These are phyloP conservation scores for Dactylonectria estremocensis DNA, from an alignment of 2,329 filamentous ascomycete species.

Conservation along the genomic window DNA sequence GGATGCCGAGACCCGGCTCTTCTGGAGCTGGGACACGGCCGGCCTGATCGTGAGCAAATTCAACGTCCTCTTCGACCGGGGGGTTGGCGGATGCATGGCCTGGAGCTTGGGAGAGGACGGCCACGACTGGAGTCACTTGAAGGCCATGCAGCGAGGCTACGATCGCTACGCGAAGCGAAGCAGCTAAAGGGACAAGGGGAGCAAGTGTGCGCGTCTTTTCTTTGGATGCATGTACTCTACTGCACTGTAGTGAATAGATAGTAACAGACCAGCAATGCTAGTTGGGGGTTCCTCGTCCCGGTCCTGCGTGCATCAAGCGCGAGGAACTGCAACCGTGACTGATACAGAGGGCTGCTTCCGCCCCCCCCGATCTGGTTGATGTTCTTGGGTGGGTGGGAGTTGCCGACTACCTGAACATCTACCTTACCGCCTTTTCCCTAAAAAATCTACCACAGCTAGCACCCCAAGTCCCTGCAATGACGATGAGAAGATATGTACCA, in stretches of 20 bases:
- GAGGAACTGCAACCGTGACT: neutral
- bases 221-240: neutral
- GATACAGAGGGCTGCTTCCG: neutral
- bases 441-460: neutral
- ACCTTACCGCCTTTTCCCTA: neutral
- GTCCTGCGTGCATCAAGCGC: neutral
- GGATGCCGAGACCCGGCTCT: slow-evolving; percentile 61
- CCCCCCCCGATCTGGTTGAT: too few species aligned
- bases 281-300: neutral
- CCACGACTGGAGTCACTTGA: slow-evolving; percentile 59
- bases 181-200: neutral
- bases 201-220: neutral
- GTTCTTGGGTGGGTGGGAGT: too few species aligned
- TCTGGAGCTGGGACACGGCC: slow-evolving; percentile 71
- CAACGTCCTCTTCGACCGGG: slow-evolving; percentile 58
- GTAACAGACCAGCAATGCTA: neutral
- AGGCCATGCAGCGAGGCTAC: slow-evolving; percentile 55
- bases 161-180: slow-evolving; percentile 6
- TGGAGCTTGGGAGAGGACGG: slow-evolving; percentile 69
- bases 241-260: neutral
- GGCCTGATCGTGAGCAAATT: slow-evolving; percentile 65
- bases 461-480: neutral
- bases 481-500: neutral
- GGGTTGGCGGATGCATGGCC: slow-evolving; percentile 66
- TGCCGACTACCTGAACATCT: neutral